phyloP scores from a whole-genome alignment of 306 rosid species.

The Dalbergia oliveri region DNA sequence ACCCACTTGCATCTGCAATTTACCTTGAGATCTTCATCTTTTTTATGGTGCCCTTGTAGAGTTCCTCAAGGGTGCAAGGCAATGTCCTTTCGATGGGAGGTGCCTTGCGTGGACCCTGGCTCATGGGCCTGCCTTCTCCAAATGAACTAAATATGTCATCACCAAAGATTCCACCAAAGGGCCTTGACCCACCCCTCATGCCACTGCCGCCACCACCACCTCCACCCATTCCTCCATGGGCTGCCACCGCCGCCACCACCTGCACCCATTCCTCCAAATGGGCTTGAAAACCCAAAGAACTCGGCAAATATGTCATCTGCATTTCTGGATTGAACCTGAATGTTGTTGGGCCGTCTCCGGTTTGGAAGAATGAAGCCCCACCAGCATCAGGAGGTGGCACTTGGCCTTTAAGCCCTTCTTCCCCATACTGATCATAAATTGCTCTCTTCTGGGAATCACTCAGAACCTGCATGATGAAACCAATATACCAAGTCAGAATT shows the following conservation, averaged over 20 bases:
- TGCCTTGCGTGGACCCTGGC: slow-evolving; percentile 75
- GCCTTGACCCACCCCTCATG: slow-evolving; percentile 59
- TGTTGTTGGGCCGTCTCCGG: slow-evolving; percentile 74
- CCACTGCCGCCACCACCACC: slow-evolving; percentile 43
- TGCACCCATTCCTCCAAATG: slow-evolving; percentile 75
- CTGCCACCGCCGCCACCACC: slow-evolving; percentile 45
- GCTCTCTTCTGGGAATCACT: slow-evolving; percentile 91
- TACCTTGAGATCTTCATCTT: slow-evolving; percentile 88
- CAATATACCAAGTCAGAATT: slow-evolving; percentile 10
- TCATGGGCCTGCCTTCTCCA: slow-evolving; percentile 69
- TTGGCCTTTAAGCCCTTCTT: slow-evolving; percentile 88
- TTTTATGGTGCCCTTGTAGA: slow-evolving; percentile 80
- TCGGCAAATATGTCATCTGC: slow-evolving; percentile 78
- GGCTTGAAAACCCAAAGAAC: slow-evolving; percentile 80
- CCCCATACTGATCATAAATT: slow-evolving; percentile 90
- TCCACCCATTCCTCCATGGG: slow-evolving; percentile 77
- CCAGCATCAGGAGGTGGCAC: slow-evolving; percentile 82
- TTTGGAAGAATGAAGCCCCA: slow-evolving; percentile 77
- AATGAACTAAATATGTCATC: slow-evolving; percentile 71
- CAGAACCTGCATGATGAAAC: slow-evolving; percentile 63
- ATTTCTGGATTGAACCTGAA: slow-evolving; percentile 82
- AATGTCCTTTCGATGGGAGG: slow-evolving; percentile 67
- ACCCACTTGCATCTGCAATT: slow-evolving; percentile 70
- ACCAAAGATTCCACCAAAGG: slow-evolving; percentile 81
- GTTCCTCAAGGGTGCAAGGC: slow-evolving; percentile 86